Conservation (phyloP, 1,284 basidiomycete genomes). For the Hemileia vastatrix region DNA sequence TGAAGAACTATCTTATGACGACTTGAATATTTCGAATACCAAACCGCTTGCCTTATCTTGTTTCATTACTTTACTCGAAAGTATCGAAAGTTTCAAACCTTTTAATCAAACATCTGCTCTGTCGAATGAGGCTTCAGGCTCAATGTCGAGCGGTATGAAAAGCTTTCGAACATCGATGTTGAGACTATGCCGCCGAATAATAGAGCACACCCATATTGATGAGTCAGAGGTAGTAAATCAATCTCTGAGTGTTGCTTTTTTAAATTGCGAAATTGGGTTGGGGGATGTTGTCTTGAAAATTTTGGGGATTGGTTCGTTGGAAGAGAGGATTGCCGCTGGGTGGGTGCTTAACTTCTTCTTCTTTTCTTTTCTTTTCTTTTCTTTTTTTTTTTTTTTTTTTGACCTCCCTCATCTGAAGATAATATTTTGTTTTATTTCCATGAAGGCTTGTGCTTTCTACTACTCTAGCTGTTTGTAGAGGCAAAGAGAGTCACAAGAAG, state of each 20-base stretch:
- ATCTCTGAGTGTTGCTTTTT: constrained; percentile 2
- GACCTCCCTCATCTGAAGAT: constrained; percentile 10
- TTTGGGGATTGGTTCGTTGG: constrained; percentile 9
- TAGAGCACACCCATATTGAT: constrained; percentile 14
- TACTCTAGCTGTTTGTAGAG: background rate
- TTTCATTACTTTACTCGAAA: constrained; percentile 8
- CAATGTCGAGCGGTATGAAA: background rate
- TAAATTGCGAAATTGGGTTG: constrained; percentile 1
- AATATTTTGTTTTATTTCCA: constrained; percentile 5
- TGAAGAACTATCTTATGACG: too few relatives aligned
- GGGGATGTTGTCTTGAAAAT: background rate
- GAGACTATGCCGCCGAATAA: constrained; percentile 15
- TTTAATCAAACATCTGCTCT: constrained; percentile 3
- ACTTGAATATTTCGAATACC: too few relatives aligned
- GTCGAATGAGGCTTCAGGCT: background rate
- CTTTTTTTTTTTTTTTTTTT: background rate
- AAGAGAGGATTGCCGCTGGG: constrained; percentile 22
- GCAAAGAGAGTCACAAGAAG: constrained; percentile 1
- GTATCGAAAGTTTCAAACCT: constrained; percentile 11
- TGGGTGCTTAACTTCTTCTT: background rate
- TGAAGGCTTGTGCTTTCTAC: background rate
- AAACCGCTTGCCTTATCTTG: constrained; percentile 1
- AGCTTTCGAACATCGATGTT: constrained; percentile 8
- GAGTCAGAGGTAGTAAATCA: background rate
- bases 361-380: background rate